Evolutionary conservation across 768 basidiomycete genomes (phyloP).

Genomic region (Tulasnella sp.): DNA sequence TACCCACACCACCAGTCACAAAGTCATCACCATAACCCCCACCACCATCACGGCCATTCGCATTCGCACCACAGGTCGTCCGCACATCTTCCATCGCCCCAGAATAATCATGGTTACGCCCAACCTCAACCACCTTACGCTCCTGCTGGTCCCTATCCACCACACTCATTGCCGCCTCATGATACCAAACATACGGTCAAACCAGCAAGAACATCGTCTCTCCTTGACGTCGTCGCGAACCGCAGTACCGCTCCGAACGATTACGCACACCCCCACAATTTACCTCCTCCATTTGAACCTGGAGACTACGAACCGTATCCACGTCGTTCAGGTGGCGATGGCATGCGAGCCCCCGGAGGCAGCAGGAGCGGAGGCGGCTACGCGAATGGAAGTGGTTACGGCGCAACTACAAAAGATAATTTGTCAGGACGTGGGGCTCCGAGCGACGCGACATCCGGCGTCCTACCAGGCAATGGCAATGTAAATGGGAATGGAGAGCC

Average conservation of each 20-base stretch:
- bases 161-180: not conserved
- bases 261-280: not conserved
- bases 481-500: constrained; percentile 26
- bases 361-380: not conserved
- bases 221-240: constrained; percentile 28
- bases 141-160: not conserved
- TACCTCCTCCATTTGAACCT: constrained; percentile 24
- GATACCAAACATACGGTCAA: not conserved
- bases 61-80: not conserved
- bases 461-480: not conserved
- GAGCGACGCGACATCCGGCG: not conserved
- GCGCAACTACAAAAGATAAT: not conserved
- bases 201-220: constrained; percentile 19
- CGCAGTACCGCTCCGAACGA: constrained; percentile 9
- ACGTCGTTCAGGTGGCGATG: not conserved
- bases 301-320: constrained; percentile 24
- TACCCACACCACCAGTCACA: not conserved
- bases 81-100: not conserved
- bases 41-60: not conserved
- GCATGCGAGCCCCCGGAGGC: not conserved
- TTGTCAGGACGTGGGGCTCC: not conserved
- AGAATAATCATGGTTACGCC: not conserved
- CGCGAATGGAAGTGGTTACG: constrained; percentile 22
- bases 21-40: not conserved
- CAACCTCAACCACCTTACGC: not conserved